Evolutionary conservation across 2,329 filamentous ascomycete genomes (phyloP).

Genomic region (Colletotrichum limetticola): DNA sequence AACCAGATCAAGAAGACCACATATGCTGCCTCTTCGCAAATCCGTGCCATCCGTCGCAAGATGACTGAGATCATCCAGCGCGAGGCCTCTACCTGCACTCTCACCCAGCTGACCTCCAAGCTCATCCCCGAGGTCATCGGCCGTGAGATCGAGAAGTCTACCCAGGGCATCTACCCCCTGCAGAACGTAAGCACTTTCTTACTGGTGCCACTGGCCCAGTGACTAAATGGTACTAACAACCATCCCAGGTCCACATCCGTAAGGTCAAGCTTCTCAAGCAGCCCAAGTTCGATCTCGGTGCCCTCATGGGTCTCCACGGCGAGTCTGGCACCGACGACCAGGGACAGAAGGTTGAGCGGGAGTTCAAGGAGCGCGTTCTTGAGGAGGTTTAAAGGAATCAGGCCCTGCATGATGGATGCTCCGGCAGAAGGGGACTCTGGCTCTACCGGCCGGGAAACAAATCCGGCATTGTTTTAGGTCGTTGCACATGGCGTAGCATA

Average conservation of each 20-base stretch:
- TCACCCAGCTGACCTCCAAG: conserved; percentile 97
- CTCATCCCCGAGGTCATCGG: conserved; percentile 99
- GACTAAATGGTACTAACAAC: conserved; percentile 44
- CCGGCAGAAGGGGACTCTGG: conserved; percentile 43
- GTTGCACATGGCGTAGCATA: conserved; percentile 57
- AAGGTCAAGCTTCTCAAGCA: conserved; percentile 99
- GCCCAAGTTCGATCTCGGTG: conserved; percentile 98
- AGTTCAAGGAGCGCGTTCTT: conserved; percentile 99
- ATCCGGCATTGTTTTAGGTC: conserved; percentile 52
- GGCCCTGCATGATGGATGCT: conserved; percentile 55
- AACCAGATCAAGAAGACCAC: conserved; percentile 99
- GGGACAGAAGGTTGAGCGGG: conserved; percentile 97
- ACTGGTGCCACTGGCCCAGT: neutral
- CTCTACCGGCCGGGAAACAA: conserved; percentile 34
- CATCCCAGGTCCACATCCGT: conserved; percentile 93
- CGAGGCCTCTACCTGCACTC: conserved; percentile 93
- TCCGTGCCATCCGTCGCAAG: conserved; percentile 98
- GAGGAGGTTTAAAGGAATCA: conserved; percentile 83
- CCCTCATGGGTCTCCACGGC: conserved; percentile 95
- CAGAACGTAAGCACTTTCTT: conserved; percentile 81
- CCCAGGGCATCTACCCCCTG: conserved; percentile 99
- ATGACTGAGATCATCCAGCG: conserved; percentile 99
- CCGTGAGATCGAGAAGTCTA: conserved; percentile 99
- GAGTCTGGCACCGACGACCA: conserved; percentile 96
- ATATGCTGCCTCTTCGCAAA: conserved; percentile 96